phyloP scores from a whole-genome alignment of 805 yeast species.

The Clavispora carvajalis region DNA sequence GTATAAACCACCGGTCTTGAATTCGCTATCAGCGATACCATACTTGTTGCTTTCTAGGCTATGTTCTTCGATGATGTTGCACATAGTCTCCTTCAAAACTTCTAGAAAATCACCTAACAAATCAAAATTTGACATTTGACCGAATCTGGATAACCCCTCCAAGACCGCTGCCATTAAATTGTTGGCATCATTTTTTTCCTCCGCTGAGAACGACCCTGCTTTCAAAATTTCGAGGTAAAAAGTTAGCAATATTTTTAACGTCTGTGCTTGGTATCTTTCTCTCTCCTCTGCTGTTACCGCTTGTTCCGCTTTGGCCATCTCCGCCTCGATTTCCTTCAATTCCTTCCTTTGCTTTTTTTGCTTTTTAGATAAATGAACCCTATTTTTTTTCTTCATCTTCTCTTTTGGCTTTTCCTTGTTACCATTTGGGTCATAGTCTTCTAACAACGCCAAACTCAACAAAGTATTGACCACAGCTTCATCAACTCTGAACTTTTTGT shows the following conservation, averaged over 20 bases:
- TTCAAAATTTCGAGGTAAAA: conserved; percentile 75
- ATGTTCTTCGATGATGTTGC: conserved; percentile 44
- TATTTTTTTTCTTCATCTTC: conserved; percentile 74
- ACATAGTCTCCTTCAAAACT: conserved; percentile 77
- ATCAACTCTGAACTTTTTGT: conserved; percentile 74
- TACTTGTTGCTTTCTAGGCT: conserved; percentile 26
- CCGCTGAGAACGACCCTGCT: conserved; percentile 25
- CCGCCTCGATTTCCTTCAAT: conserved; percentile 80
- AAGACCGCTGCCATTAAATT: conserved; percentile 74
- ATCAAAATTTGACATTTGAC: conserved; percentile 90
- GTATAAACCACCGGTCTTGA: conserved; percentile 26
- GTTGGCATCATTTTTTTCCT: conserved; percentile 42
- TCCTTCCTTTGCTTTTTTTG: conserved; percentile 87
- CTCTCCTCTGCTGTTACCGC: conserved; percentile 85
- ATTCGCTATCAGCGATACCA: conserved; percentile 17
- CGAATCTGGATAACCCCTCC: conserved; percentile 87
- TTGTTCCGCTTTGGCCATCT: conserved; percentile 79
- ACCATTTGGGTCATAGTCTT: conserved; percentile 68
- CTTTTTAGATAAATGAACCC: conserved; percentile 87
- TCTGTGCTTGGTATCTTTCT: conserved; percentile 78
- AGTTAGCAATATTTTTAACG: conserved; percentile 65
- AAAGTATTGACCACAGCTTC: conserved; percentile 74
- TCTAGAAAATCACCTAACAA: conserved; percentile 88
- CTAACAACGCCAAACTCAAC: conserved; percentile 58
- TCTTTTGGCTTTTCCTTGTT: conserved; percentile 34